phyloP scores from a whole-genome alignment of 2,329 filamentous ascomycete genomes.

The Parascedosporium putredinis region DNA sequence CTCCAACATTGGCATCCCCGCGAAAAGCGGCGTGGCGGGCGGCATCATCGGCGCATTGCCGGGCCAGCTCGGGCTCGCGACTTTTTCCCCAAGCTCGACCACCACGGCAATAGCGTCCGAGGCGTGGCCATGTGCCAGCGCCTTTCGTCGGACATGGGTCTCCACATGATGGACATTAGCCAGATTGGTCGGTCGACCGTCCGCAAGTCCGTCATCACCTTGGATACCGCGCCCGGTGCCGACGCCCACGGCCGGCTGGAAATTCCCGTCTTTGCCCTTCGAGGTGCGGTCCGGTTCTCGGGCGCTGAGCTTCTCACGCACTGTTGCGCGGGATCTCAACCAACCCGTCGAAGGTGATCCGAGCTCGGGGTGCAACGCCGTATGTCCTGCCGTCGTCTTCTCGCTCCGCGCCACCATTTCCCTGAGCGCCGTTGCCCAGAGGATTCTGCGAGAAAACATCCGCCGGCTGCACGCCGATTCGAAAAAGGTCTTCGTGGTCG shows the following conservation, averaged over 20 bases:
- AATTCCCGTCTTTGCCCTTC: conserved; percentile 21
- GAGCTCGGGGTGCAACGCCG: conserved; percentile 15
- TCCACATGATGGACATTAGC: conserved; percentile 25
- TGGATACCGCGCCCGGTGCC: conserved; percentile 15
- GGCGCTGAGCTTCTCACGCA: conserved; percentile 23
- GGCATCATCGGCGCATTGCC: conserved; percentile 23
- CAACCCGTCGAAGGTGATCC: conserved; percentile 15
- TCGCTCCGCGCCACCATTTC: conserved; percentile 23
- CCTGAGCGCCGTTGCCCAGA: conserved; percentile 18
- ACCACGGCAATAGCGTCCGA: conserved; percentile 21
- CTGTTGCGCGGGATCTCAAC: conserved; percentile 19
- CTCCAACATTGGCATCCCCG: conserved; percentile 26
- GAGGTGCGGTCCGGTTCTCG: conserved; percentile 23
- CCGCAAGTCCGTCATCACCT: conserved; percentile 19
- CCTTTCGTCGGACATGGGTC: conserved; percentile 21
- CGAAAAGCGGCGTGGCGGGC: conserved; percentile 25
- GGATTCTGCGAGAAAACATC: conserved; percentile 20
- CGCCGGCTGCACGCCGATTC: conserved; percentile 15
- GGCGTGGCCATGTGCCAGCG: conserved; percentile 22
- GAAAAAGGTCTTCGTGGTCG: conserved; percentile 20
- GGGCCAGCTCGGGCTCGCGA: conserved; percentile 21
- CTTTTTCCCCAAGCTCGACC: conserved; percentile 23
- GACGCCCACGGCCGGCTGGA: conserved; percentile 19
- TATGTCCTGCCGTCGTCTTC: conserved; percentile 21
- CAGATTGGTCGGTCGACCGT: conserved; percentile 21